A percentile compares a stretch with the other conserved stretches of the same genome.
Evolutionary conservation across 495 filamentous ascomycete species (phyloP).

Genomic region (Aspergillus saccharolyticus): DNA sequence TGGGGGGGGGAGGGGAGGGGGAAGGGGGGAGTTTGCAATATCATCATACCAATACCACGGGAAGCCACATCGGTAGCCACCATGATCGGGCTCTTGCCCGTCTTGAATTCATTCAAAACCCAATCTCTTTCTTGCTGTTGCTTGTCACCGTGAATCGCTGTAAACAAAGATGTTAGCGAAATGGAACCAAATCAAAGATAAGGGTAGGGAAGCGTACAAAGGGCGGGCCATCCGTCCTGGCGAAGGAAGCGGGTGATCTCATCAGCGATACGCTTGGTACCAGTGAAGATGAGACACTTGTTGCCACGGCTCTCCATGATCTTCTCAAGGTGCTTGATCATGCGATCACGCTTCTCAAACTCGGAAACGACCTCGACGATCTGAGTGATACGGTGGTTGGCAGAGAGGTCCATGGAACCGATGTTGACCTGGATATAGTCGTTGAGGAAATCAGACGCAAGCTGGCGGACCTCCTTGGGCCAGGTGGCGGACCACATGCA

Average conservation of each 20-base stretch:
- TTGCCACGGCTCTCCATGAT: conserved; percentile 94
- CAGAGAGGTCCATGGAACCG: conserved; percentile 91
- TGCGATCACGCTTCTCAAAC: conserved; percentile 94
- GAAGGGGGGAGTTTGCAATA: conserved; percentile 46
- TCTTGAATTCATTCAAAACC: conserved; percentile 99
- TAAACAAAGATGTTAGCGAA: conserved; percentile 40
- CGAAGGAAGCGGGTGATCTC: conserved; percentile 98
- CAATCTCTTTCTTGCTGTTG: conserved; percentile 99
- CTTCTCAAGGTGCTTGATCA: conserved; percentile 96
- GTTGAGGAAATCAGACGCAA: conserved; percentile 90
- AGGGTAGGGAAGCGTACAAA: conserved; percentile 70
- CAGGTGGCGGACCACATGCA: conserved; percentile 99
- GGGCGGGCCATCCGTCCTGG: conserved; percentile 97
- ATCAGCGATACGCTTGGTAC: conserved; percentile 97
- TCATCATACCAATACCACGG: conserved; percentile 98
- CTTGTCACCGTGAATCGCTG: conserved; percentile 98
- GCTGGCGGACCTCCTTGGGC: conserved; percentile 96
- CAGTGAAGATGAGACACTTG: conserved; percentile 94
- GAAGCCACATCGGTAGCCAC: conserved; percentile 97
- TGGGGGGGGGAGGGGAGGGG: conserved; percentile 29
- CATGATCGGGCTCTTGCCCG: conserved; percentile 81
- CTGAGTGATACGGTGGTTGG: conserved; percentile 97
- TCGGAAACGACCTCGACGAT: conserved; percentile 93
- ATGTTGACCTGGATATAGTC: conserved; percentile 99
- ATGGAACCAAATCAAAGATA: no score